Evolutionary conservation across 2,329 filamentous ascomycete genomes (phyloP), one percentile per base, ranked within the genome.

Genomic region (Neofusicoccum laricinum): DNA sequence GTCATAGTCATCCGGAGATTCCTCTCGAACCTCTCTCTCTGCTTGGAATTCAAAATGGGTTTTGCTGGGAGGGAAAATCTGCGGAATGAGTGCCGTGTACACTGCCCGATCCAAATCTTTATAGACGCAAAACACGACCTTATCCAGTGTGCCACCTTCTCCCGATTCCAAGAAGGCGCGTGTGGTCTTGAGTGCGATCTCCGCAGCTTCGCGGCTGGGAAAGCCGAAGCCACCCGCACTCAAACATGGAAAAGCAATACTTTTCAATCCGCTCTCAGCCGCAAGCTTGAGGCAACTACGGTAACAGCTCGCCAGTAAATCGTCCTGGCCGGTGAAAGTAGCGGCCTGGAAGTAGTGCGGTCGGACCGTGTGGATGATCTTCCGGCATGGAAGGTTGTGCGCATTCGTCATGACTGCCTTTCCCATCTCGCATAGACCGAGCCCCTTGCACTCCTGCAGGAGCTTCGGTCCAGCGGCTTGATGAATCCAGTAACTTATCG

Each of bases 211-310:
- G 11, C 70, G 66, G 36, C 71, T 58, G n/a, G 73, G 71, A 49
- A 75, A 75, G 0, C 71, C 72, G 41, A 68, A 69, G 5, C 73
- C 73, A 11, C 75, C 74, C 10, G 71, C 68, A 15, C 70, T 73
- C 2, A 77, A 46, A 48, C 71, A 72, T 21, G 75, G 75, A 63
- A 77, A 76, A 0, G 73, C 75, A 12, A 77, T 66, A 1, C 70
- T 74, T 40, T 71, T 73, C 46, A 76, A 53, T 1, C 66, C 61
- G 14, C 69, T 53, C 2, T 67, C 58, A 7, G 66, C 64, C 4
- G 73, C 74, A 15, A 69, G 62, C 30, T 65, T 68, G 14, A 77
- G 66, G 15, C 67, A 67, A 59, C 64, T 70, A 7, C 70, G 70
- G 58, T 77, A 77, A 65, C 74, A 75, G 30, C 71, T 69, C 1